These are phyloP conservation scores for Hypomontagnella submonticulosa DNA, from an alignment of 495 filamentous ascomycete species.

Conservation along the genomic window DNA sequence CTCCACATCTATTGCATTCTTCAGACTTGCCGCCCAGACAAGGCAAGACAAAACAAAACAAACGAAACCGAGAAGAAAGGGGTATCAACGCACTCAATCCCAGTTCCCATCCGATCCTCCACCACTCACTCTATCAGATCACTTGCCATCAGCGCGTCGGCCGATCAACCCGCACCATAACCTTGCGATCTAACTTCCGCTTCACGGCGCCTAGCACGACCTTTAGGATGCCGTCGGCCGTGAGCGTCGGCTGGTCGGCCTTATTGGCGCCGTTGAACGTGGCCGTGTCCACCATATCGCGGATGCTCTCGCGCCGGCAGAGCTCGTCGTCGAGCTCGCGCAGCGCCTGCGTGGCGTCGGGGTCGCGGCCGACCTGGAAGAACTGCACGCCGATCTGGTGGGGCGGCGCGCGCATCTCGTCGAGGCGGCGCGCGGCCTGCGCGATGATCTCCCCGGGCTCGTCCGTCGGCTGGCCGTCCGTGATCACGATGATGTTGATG, in stretches of 20 bases:
- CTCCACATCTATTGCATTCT: no score
- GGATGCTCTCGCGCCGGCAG: constrained; percentile 62
- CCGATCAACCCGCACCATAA: constrained; percentile 29
- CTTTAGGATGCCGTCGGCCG: constrained; percentile 80
- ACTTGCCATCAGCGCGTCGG: neutral
- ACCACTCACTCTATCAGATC: no score
- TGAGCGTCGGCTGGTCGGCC: constrained; percentile 50
- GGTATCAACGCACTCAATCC: no score
- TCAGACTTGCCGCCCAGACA: no score
- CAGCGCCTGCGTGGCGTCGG: constrained; percentile 69
- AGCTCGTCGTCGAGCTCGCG: constrained; percentile 83
- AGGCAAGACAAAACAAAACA: no score
- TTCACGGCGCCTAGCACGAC: constrained; percentile 81
- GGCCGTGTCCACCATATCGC: constrained; percentile 96
- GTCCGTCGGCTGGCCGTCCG: constrained; percentile 87
- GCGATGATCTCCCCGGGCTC: constrained; percentile 80
- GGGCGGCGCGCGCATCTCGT: constrained; percentile 74
- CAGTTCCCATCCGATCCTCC: no score
- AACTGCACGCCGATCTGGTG: constrained; percentile 97
- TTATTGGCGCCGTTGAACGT: constrained; percentile 68
- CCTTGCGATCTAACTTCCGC: constrained; percentile 66
- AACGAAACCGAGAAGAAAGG: no score
- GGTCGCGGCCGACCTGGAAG: constrained; percentile 90
- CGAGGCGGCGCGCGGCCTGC: constrained; percentile 73
- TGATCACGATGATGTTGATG: constrained; percentile 93